These are phyloP conservation scores for Paralagenidium karlingii DNA, from an alignment of 352 stramenopile species.

Conservation along the genomic window DNA sequence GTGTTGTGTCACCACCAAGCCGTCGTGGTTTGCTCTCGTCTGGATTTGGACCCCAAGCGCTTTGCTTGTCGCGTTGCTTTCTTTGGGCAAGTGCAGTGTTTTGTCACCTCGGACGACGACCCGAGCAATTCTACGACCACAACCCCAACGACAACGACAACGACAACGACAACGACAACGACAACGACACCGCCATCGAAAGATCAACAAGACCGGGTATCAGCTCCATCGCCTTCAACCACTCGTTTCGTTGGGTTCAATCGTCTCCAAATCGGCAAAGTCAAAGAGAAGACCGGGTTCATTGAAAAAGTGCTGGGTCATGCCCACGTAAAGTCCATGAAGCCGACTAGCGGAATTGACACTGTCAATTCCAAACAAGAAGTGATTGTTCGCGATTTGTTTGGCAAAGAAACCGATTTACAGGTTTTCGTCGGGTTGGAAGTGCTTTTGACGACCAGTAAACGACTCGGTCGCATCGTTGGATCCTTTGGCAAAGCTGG, in stretches of 20 bases:
- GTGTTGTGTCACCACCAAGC: slow-evolving; percentile 36
- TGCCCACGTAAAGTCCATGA: no score
- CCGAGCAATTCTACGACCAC: no score
- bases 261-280: slow-evolving; percentile 31
- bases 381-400: slow-evolving; percentile 63
- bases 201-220: no score
- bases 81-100: slow-evolving; percentile 29
- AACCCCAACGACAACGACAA: no score
- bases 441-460: slow-evolving; percentile 30
- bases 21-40: slow-evolving; percentile 57
- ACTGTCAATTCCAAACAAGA: slow-evolving; percentile 5
- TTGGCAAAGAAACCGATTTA: slow-evolving; percentile 63
- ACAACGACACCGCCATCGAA: no score
- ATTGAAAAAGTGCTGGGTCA: slow-evolving; percentile 46
- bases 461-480: slow-evolving; percentile 29
- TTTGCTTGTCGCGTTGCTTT: slow-evolving; percentile 61
- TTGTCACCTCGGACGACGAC: slow-evolving; percentile 16
- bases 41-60: slow-evolving; percentile 52
- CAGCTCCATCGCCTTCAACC: no score
- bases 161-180: no score
- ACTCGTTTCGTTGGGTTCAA: slow-evolving; percentile 16
- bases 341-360: slow-evolving; percentile 3
- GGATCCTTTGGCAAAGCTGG: slow-evolving; percentile 73
- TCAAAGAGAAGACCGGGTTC: slow-evolving; percentile 43
- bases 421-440: slow-evolving; percentile 30